phyloP scores from a whole-genome alignment of 1,139 yeast genomes.

The Hansenula sp. region DNA sequence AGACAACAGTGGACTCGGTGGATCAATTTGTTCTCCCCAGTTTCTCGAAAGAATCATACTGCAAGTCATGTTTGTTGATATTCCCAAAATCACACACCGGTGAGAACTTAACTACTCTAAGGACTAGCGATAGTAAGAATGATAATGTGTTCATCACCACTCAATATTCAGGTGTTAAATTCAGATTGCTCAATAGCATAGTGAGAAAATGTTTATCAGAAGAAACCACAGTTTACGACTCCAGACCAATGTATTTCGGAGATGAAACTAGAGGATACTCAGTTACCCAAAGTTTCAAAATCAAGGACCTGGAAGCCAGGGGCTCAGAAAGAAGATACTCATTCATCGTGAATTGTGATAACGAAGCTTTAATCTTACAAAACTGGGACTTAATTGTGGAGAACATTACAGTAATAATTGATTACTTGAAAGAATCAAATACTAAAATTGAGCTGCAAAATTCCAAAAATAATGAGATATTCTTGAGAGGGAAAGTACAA shows the following conservation, averaged over 20 bases:
- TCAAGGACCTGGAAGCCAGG: constrained; percentile 66
- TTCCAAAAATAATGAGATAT: constrained; percentile 31
- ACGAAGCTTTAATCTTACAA: constrained; percentile 45
- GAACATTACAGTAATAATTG: constrained; percentile 48
- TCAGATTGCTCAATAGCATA: constrained; percentile 31
- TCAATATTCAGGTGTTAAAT: constrained; percentile 54
- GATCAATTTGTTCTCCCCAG: constrained; percentile 25
- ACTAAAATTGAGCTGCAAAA: constrained; percentile 27
- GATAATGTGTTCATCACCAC: constrained; percentile 38
- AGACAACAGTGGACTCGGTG: constrained; percentile 23
- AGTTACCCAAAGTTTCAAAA: constrained; percentile 59
- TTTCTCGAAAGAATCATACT: constrained; percentile 40
- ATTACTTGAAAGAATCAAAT: constrained; percentile 42
- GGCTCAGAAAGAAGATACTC: constrained; percentile 77
- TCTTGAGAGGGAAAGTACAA: constrained; percentile 43
- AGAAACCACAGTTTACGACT: constrained; percentile 63
- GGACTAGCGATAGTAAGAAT: constrained; percentile 12
- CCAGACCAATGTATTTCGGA: constrained; percentile 67
- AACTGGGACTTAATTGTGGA: constrained; percentile 55
- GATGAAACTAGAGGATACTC: constrained; percentile 68
- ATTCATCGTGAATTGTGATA: constrained; percentile 56
- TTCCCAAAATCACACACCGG: constrained; percentile 33
- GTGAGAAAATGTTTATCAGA: constrained; percentile 67
- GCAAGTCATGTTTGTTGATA: constrained; percentile 53
- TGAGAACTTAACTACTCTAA: constrained; percentile 10